Evolutionary conservation across 805 yeast species (phyloP), one percentile per base, ranked within the genome.

Genomic region (Ogataea ganodermae): DNA sequence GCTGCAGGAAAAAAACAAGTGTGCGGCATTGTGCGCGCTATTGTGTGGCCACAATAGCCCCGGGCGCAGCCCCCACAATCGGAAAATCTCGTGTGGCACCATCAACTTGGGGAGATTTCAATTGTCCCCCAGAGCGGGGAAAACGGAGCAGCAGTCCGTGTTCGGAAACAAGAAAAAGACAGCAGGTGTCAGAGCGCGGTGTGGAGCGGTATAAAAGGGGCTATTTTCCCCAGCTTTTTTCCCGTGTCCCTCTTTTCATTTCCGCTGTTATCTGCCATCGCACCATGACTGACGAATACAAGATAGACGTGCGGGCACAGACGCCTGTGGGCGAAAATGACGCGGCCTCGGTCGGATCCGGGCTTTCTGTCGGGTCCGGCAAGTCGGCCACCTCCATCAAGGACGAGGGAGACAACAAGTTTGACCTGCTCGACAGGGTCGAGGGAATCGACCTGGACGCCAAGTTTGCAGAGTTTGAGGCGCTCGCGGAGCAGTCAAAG

Each of bases 391-490:
- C 14, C 22, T 33, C 36, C 12, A 51, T 40, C 46, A 43, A 45
- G 13, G 61, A 58, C 41, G 63, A 62, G 36, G 56, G 50, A 37
- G 42, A 38, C 12, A 47, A 48, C 27, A 66, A 66, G 53, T 49
- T 61, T n/a, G 69, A 62, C 31, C 44, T 57, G n/a, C 53, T 58
- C 9, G 67, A 58, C 31, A 50, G 59, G 24, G 53, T 62, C 26
- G 57, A 58, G 33, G 65, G 68, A 42, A 58, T 63, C 36, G 65
- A 71, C 53, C 60, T 72, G 37, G 72, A 68, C 41, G 59, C 58
- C 20, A 69, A 69, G 45, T 69, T 71, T 46, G 66, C 53, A 17
- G 66, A 65, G 42, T 59, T 66, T 43, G 76, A 70, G 44, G 42
- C 45, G 10, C 48, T 65, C 47, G 69, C 72, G n/a, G 55, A 57